Evolutionary conservation across 495 filamentous ascomycete species (phyloP).

Genomic region (Trichoderma gamsii): DNA sequence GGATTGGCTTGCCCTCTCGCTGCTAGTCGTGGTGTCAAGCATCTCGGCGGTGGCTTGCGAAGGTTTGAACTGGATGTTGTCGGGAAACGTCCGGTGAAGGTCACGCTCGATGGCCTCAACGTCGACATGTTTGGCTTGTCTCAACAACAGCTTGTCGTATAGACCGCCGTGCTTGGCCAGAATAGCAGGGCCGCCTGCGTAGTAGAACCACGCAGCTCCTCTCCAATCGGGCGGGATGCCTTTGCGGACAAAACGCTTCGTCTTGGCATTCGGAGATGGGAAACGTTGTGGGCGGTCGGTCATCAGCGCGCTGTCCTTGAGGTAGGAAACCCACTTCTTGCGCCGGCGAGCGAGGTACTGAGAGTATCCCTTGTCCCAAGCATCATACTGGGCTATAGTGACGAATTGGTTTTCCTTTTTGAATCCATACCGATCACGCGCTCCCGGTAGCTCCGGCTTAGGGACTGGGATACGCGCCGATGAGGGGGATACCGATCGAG

Average conservation of each 20-base stretch:
- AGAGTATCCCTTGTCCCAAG: constrained; percentile 68
- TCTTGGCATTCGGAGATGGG: constrained; percentile 69
- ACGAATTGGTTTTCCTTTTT: constrained; percentile 80
- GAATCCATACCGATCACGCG: constrained; percentile 86
- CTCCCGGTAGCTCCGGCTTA: constrained; percentile 29
- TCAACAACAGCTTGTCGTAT: constrained; percentile 62
- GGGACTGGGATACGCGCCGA: constrained; percentile 14
- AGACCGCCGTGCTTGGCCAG: constrained; percentile 65
- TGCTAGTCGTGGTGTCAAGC: constrained; percentile 10
- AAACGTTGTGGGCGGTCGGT: constrained; percentile 68
- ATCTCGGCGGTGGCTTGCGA: neutral
- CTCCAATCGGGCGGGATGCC: constrained; percentile 92
- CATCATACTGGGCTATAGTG: constrained; percentile 67
- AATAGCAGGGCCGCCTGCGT: constrained; percentile 80
- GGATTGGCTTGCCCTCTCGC: neutral
- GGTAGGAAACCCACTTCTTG: constrained; percentile 73
- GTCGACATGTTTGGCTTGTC: constrained; percentile 61
- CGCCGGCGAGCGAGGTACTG: constrained; percentile 61
- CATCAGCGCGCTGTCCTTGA: constrained; percentile 69
- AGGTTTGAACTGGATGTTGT: constrained; percentile 88
- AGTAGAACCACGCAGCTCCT: constrained; percentile 94
- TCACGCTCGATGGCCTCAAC: constrained; percentile 92
- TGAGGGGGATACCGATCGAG: neutral
- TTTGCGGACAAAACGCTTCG: constrained; percentile 87
- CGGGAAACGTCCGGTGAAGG: constrained; percentile 90